Evolutionary conservation across 1,284 basidiomycete genomes (phyloP).

Genomic region (Apiotrichum sp.): DNA sequence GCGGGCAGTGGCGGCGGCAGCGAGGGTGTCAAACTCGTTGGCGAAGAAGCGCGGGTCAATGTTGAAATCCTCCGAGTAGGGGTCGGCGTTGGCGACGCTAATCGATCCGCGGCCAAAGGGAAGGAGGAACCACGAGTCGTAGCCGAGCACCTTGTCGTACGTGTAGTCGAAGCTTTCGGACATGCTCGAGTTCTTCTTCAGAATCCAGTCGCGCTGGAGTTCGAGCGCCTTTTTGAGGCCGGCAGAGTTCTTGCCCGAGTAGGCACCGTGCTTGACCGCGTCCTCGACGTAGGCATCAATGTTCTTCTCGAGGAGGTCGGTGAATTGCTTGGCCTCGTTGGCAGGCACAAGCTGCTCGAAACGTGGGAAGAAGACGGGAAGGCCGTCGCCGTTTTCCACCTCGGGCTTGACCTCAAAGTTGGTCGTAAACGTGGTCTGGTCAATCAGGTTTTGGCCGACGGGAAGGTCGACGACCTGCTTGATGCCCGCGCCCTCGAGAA

Average conservation of each 20-base stretch:
- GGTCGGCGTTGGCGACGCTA: conserved; percentile 31
- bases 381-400: conserved; percentile 21
- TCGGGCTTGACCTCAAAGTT: conserved; percentile 22
- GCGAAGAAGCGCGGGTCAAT: conserved; percentile 47
- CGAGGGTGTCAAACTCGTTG: conserved; percentile 30
- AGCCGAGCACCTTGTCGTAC: conserved; percentile 29
- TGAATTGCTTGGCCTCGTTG: conserved; percentile 14
- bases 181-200: conserved; percentile 34
- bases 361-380: conserved; percentile 25
- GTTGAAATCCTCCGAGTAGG: conserved; percentile 22
- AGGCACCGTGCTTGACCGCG: conserved; percentile 29
- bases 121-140: conserved; percentile 43
- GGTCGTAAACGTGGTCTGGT: conserved; percentile 44
- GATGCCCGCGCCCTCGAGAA: conserved; percentile 39
- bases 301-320: conserved; percentile 26
- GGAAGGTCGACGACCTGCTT: conserved; percentile 35
- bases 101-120: conserved; percentile 43
- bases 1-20: conserved; percentile 15
- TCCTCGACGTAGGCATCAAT: conserved; percentile 37
- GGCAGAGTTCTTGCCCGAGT: conserved; percentile 13
- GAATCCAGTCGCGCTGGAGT: conserved; percentile 42
- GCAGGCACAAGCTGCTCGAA: conserved; percentile 32
- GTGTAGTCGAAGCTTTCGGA: conserved; percentile 39
- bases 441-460: conserved; percentile 45
- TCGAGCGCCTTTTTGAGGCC: conserved; percentile 31